Evolutionary conservation across 805 yeast species (phyloP).

Genomic region (Saccharomycopsis malanga): DNA sequence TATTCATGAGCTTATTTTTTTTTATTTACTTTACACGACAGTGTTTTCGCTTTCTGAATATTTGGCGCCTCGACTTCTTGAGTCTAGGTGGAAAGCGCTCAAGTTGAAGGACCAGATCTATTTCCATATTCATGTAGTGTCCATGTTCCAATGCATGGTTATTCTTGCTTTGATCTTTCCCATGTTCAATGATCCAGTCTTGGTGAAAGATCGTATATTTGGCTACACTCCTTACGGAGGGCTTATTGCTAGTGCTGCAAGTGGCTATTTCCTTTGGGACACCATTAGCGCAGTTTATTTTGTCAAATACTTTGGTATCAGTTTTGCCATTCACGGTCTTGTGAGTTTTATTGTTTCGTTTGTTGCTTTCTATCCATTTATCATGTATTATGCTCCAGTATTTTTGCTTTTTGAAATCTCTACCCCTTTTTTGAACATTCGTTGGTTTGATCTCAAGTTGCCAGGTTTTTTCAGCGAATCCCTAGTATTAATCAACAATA

Average conservation of each 20-base stretch:
- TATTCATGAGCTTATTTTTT: slow-evolving; percentile 30
- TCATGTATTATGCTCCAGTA: slow-evolving; percentile 70
- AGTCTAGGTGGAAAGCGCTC: slow-evolving; percentile 23
- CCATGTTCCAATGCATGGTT: slow-evolving; percentile 72
- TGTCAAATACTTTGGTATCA: slow-evolving; percentile 53
- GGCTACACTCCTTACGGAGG: slow-evolving; percentile 68
- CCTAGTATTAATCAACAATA: slow-evolving; percentile 55
- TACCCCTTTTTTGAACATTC: slow-evolving; percentile 81
- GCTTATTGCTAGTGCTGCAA: slow-evolving; percentile 54
- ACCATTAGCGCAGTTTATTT: slow-evolving; percentile 52
- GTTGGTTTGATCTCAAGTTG: slow-evolving; percentile 76
- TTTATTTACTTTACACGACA: slow-evolving; percentile 27
- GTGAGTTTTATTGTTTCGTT: slow-evolving; percentile 68
- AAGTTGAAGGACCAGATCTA: slow-evolving; percentile 48
- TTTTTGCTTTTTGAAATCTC: slow-evolving; percentile 78
- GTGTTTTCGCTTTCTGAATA: slow-evolving; percentile 25
- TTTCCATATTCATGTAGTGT: slow-evolving; percentile 81
- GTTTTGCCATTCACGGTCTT: slow-evolving; percentile 68
- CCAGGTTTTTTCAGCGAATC: slow-evolving; percentile 52
- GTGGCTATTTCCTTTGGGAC: slow-evolving; percentile 89
- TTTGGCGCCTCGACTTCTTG: slow-evolving; percentile 24
- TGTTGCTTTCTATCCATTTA: slow-evolving; percentile 60
- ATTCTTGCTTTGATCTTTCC: slow-evolving; percentile 56
- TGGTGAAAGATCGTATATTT: slow-evolving; percentile 42
- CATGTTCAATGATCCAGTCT: slow-evolving; percentile 48